Percentiles rank a stretch among this genome's conserved stretches.
Evolutionary conservation across 1,284 basidiomycete species (phyloP).

Genomic region (Rhodotorula sp.): DNA sequence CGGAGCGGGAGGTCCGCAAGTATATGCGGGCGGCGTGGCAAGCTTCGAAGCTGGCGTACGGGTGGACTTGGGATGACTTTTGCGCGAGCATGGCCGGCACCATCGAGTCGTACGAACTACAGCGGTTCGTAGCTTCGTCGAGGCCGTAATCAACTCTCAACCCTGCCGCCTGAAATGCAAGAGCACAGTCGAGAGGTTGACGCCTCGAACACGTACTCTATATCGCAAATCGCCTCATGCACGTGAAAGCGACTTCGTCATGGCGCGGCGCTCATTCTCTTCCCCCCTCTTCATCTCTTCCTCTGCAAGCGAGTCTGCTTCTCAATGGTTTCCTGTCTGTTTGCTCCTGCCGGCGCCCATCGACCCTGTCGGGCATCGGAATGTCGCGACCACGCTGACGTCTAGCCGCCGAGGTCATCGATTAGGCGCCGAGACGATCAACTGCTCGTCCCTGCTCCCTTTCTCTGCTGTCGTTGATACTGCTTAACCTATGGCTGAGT

Average conservation of each 20-base stretch:
- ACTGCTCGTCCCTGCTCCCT: not conserved
- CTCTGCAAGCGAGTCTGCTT: not conserved
- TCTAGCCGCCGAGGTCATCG: no score
- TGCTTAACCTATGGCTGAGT: not conserved
- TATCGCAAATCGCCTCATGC: no score
- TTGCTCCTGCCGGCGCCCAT: no score
- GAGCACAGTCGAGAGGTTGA: no score
- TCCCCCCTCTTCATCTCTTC: not conserved
- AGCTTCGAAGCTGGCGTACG: not conserved
- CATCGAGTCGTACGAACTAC: not conserved
- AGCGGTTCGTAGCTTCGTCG: not conserved
- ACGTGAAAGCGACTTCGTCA: no score
- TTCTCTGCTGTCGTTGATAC: not conserved
- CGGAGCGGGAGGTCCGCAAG: not conserved
- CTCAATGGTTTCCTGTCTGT: not conserved
- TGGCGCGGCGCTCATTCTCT: no score
- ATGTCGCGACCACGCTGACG: no score
- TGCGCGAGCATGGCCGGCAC: not conserved
- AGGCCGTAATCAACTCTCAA: not conserved
- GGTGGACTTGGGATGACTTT: not conserved
- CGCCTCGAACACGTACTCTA: no score
- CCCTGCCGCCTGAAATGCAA: no score
- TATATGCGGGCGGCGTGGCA: not conserved
- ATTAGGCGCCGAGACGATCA: no score
- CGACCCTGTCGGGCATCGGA: no score